Percentiles rank a stretch among this genome's conserved stretches.
Evolutionary conservation across 2,329 filamentous ascomycete species (phyloP).

Genomic region (Phialophora expanda): DNA sequence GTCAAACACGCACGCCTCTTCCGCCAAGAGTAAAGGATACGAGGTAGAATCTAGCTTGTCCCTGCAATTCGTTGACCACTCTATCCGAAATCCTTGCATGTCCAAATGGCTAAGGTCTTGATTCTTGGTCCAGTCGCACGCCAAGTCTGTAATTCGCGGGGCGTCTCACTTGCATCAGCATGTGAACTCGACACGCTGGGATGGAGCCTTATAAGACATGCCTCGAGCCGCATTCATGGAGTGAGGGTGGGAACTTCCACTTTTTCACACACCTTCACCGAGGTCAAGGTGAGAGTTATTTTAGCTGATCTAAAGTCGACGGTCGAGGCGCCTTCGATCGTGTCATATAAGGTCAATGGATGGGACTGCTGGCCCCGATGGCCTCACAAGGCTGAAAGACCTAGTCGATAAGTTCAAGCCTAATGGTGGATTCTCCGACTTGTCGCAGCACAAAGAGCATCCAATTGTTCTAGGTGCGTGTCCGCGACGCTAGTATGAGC

Average conservation of each 20-base stretch:
- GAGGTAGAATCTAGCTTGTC: background rate
- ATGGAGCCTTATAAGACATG: background rate
- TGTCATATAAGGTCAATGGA: background rate
- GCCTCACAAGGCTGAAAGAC: background rate
- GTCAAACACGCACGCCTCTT: background rate
- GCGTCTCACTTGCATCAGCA: background rate
- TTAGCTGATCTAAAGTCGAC: background rate
- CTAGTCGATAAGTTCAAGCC: background rate
- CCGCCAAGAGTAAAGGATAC: background rate
- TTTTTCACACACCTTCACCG: background rate
- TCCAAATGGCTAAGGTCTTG: background rate
- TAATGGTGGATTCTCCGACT: background rate
- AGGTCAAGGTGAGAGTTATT: background rate
- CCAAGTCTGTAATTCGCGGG: background rate
- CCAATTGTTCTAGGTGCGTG: background rate
- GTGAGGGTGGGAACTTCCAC: background rate
- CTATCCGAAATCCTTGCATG: background rate
- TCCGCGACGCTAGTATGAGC: background rate
- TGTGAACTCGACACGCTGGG: background rate
- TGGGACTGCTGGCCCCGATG: background rate
- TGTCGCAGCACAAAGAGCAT: background rate
- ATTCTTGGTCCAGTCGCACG: background rate
- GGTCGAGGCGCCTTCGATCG: background rate
- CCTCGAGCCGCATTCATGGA: background rate
- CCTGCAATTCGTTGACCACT: background rate